Base-by-base conservation (phyloP, 1,284 basidiomycete species). In the Sphagnurus paluster region DNA sequence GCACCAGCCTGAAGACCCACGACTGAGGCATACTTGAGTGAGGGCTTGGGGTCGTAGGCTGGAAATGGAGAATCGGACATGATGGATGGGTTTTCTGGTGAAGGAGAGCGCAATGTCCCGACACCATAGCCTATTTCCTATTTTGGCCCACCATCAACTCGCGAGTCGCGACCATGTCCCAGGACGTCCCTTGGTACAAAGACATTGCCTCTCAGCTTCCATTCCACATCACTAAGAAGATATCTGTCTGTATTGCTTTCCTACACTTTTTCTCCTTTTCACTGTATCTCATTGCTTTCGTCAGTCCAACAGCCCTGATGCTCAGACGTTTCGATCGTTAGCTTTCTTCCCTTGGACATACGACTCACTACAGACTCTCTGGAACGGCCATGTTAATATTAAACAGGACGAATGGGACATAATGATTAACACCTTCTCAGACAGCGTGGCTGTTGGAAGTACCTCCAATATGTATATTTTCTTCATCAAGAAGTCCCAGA, bases 1-100 rank as follows among this genome's bases (percentile, higher is more conserved):
- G 76, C 79, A 32, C 80, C 88, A 46, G 80, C 79, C 63, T 91
- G 84, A 13, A 87, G 67, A 30, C 81, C 88, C 32, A 82, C 72
- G 13, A 70, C 72, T 7, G 82, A 73, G 21, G 87, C 83, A 57
- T 82, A 77, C 50, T 75, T 63, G 30, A 88, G 57, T 5, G 82
- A 63, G 13, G 79, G 69, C 56, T 82, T 86, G 23, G 77, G 74
- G 36, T 82, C 73, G 61, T 80, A 90, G 29, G 60, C 49, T 39
- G 50, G 55, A 24, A 61, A 42, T 26, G 53, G 50, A 43, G 61
- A 49, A 53, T 66, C 64, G 55, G 73, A 62, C 69, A 71, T 69
- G 51, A 47, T n/a, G n/a, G n/a, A n/a, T 57, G 64, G 60, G 52
- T 59, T 58, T 56, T 54, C 33, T 42, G 50, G 49, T 54, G 38